Base-by-base conservation (phyloP, 129 eudicot species). In the Centrapalus pauciflorus region DNA sequence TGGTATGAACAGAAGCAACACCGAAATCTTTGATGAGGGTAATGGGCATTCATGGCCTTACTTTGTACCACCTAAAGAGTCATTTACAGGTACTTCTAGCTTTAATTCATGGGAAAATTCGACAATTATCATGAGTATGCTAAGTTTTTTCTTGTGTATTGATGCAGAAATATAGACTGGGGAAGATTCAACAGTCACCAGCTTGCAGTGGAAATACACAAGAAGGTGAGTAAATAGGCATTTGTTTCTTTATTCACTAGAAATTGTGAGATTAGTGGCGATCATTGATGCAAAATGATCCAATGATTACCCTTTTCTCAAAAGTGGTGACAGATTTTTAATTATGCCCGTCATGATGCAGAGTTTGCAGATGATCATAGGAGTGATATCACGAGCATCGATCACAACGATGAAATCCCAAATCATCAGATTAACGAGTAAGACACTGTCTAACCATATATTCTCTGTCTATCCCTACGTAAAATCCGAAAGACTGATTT, bases 51-150 rank as follows among this genome's bases (percentile, higher is more conserved):
- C 90, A 68, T 64, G 99, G 99, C 35, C 88, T 94, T 24, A 94
- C 97, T 59, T 80, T 94, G 77, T 94, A 89, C 71, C 99, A 94
- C 79, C 67, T 94, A 67, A 94, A 94, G 88, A 89, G 97, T 76
- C 99, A 94, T 83, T 82, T 93, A 30, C 98, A 92, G 96, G 83
- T 71, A 76, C 41, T 43, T 62, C 67, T 74, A 25, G 16, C 48
- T 27, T 63, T 35, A 23, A 19, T 32, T 67, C 17, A 57, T 51
- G 41, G 5, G n/a, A 2, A 32, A 21, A 12, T 32, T 51, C 40
- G 25, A 16, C 32, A 35, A 5, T 30, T 28, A 43, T 61, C 28
- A 50, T 66, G 13, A 55, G 8, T 55, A 19, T 29, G 25, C 12
- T 50, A 23, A 50, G 34, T 46, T 26, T 23, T 71, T 71, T n/a